phyloP scores from a whole-genome alignment of 2,329 filamentous ascomycete species.

The Drechslerella dactyloides region DNA sequence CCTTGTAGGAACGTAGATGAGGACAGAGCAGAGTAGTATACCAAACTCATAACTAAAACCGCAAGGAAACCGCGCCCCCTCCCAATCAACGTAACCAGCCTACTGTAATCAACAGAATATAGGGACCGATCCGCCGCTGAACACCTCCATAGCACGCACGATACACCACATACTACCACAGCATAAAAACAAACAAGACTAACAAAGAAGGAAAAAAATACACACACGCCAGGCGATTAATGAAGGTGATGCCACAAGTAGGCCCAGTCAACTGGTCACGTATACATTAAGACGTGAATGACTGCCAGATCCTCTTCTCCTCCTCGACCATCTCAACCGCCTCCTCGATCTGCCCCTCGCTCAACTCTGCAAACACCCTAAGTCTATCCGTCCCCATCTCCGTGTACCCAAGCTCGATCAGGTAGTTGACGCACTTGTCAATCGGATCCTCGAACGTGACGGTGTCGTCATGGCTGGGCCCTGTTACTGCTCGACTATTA shows the following conservation, averaged over 20 bases:
- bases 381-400: slow-evolving; percentile 53
- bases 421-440: slow-evolving; percentile 52
- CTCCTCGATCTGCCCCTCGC: slow-evolving; percentile 50
- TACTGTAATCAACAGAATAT: not conserved
- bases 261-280: not conserved
- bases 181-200: not conserved
- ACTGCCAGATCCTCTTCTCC: slow-evolving; percentile 52
- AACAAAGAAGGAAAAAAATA: not conserved
- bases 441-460: slow-evolving; percentile 37
- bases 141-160: not conserved
- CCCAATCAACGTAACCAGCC: too few relatives aligned
- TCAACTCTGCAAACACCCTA: slow-evolving; percentile 52
- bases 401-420: slow-evolving; percentile 54
- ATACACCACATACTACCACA: not conserved
- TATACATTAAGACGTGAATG: slow-evolving; percentile 12
- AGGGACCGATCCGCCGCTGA: slow-evolving; percentile 1
- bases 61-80: too few relatives aligned
- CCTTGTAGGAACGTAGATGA: too few relatives aligned
- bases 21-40: too few relatives aligned
- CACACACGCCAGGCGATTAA: not conserved
- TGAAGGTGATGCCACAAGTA: not conserved
- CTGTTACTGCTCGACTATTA: slow-evolving; percentile 26
- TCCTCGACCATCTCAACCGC: slow-evolving; percentile 54
- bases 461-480: not conserved
- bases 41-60: too few relatives aligned